These are phyloP conservation scores for Ascochyta koolunga DNA, from an alignment of 2,329 filamentous ascomycete genomes.

Conservation along the genomic window DNA sequence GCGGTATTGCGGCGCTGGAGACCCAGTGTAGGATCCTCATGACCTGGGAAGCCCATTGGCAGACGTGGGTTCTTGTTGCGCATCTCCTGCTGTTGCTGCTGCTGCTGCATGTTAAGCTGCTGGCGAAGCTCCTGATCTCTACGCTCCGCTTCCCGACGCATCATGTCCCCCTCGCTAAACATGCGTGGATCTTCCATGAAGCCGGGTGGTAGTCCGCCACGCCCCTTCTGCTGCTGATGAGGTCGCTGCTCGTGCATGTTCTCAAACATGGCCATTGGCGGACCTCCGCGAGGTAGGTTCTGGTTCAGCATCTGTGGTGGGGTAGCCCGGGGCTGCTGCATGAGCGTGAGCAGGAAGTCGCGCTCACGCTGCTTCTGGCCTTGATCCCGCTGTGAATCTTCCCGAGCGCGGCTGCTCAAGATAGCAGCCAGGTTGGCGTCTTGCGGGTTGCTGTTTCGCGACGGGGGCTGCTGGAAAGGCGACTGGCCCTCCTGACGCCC, in stretches of 20 bases:
- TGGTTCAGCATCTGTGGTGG: conserved; percentile 43
- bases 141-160: conserved; percentile 40
- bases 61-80: conserved; percentile 40
- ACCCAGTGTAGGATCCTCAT: conserved; percentile 42
- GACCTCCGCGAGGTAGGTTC: conserved; percentile 44
- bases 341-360: conserved; percentile 85
- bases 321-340: conserved; percentile 63
- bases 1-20: conserved; percentile 47
- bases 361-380: conserved; percentile 66
- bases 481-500: conserved; percentile 40
- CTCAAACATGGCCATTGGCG: conserved; percentile 44
- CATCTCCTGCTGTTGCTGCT: conserved; percentile 45
- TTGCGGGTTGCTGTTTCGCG: conserved; percentile 39
- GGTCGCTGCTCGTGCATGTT: conserved; percentile 37
- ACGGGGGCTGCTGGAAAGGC: conserved; percentile 38
- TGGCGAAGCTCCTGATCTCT: conserved; percentile 42
- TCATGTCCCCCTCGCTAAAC: conserved; percentile 41
- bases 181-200: conserved; percentile 47
- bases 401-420: conserved; percentile 48
- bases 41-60: conserved; percentile 41
- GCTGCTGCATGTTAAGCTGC: conserved; percentile 28
- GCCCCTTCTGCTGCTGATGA: conserved; percentile 48
- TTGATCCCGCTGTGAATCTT: conserved; percentile 46
- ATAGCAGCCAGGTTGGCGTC: conserved; percentile 44
- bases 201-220: conserved; percentile 44